Percentiles rank a stretch among this genome's conserved stretches.
These are phyloP conservation scores for Pleurotus citrinopileatus DNA, from an alignment of 768 basidiomycete species.

Conservation along the genomic window DNA sequence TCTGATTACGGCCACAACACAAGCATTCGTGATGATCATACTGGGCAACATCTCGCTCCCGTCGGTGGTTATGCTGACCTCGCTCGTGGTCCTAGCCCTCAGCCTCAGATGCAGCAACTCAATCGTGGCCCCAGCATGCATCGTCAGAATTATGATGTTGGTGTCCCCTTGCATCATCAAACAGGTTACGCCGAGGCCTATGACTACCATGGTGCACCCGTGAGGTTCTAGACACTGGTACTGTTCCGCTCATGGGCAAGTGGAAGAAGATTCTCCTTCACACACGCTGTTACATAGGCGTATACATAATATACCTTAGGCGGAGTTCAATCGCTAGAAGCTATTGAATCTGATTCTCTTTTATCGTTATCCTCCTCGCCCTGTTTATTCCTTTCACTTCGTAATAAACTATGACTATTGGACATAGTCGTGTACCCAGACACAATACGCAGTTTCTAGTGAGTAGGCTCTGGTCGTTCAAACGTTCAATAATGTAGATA, in stretches of 20 bases:
- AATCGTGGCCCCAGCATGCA: constrained; percentile 45
- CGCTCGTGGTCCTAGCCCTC: constrained; percentile 70
- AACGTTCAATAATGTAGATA: neutral
- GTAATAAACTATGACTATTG: constrained; percentile 2
- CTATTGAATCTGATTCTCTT: neutral
- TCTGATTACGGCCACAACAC: constrained; percentile 23
- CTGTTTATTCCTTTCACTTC: neutral
- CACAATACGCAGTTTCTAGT: neutral
- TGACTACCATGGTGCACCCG: constrained; percentile 24
- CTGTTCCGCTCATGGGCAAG: neutral
- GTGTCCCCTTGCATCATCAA: constrained; percentile 63
- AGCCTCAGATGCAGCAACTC: constrained; percentile 61
- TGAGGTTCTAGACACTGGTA: neutral
- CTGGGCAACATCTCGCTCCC: constrained; percentile 44
- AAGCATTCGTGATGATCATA: constrained; percentile 51
- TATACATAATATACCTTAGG: constrained; percentile 5
- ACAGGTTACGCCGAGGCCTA: constrained; percentile 34
- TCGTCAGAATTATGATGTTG: constrained; percentile 46
- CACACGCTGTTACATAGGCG: constrained; percentile 1
- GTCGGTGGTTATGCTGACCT: constrained; percentile 84
- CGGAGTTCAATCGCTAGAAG: neutral
- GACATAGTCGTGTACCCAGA: constrained; percentile 9
- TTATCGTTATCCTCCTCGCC: neutral
- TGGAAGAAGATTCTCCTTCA: neutral
- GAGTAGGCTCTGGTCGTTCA: neutral